Conservation (phyloP, 1,284 basidiomycete genomes). For the Wolfiporia cocos region DNA sequence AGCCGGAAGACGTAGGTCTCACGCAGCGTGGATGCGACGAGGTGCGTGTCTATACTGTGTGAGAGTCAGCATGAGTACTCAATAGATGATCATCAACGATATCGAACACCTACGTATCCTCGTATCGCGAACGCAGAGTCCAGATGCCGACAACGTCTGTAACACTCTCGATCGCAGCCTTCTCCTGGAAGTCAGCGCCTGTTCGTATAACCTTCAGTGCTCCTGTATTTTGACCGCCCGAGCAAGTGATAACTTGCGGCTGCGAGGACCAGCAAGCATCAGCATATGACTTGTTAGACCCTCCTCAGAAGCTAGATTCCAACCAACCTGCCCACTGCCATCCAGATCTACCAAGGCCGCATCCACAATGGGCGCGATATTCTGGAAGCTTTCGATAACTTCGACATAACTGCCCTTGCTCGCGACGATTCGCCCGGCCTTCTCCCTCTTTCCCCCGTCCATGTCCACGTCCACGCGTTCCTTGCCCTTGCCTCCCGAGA, state of each 20-base stretch:
- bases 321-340: slow-evolving; percentile 64
- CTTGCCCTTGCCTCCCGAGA: slow-evolving; percentile 16
- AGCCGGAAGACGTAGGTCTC: slow-evolving; percentile 49
- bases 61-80: background rate
- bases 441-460: slow-evolving; percentile 12
- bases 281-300: background rate
- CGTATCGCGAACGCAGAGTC: slow-evolving; percentile 48
- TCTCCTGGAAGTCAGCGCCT: slow-evolving; percentile 78
- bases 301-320: background rate
- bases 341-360: slow-evolving; percentile 76
- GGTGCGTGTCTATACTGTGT: slow-evolving; percentile 41
- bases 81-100: background rate
- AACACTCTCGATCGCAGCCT: slow-evolving; percentile 58
- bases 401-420: slow-evolving; percentile 47
- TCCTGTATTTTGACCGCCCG: slow-evolving; percentile 79
- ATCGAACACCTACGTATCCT: slow-evolving; percentile 40
- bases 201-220: slow-evolving; percentile 79
- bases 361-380: slow-evolving; percentile 87
- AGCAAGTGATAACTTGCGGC: slow-evolving; percentile 85
- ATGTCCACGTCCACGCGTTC: slow-evolving; percentile 13
- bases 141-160: slow-evolving; percentile 57
- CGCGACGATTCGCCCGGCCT: slow-evolving; percentile 42
- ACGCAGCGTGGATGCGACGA: slow-evolving; percentile 53
- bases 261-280: slow-evolving; percentile 6
- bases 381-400: slow-evolving; percentile 64